Base-by-base conservation (phyloP, 768 basidiomycete species). In the Paxillus ammoniavirescens region DNA sequence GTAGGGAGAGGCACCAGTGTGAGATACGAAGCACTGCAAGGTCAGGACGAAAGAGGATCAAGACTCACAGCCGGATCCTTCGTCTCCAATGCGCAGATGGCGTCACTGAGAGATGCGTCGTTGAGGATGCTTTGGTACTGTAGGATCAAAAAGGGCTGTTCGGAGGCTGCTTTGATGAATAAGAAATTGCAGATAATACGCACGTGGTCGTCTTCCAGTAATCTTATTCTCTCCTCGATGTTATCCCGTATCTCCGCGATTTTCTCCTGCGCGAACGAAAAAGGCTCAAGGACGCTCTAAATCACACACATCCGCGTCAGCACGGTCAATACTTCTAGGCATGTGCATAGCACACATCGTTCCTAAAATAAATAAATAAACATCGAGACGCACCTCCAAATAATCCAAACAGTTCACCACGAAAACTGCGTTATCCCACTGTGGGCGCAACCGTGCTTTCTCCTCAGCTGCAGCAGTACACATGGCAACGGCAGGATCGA, bases 351-450 rank as follows among this genome's bases (percentile, higher is more conserved):
- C 13, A 6, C 10, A 12, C 41, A 36, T 21, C 13, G 30, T 15
- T 31, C 13, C 52, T 13, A 42, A 18, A 53, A 6, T n/a, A n/a
- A n/a, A n/a, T n/a, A n/a, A n/a, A n/a, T n/a, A n/a, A 21, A 45
- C 4, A 21, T 50, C 12, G 26, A 37, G 18, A 69, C 79, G 28
- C 45, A 93, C 94, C 77, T 87, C 82, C 13, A 97, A 70, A 66
- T 93, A 94, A 15, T 81, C 84, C 57, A 93, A 69, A 54, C 89
- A 96, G 62, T 98, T 98, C 58, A 97, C 74, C 49, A 91, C 76
- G 65, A 92, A 98, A 0, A 97, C 81, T 2, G 82, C 78, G 43
- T 77, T 78, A 65, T 99, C 95, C 92, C 95, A 96, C 31, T 72
- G 76, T 5, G 77, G 80, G 28, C 78, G 72, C 17, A 71, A 50